Percentiles rank a stretch among this genome's conserved stretches.
Conservation (phyloP, 495 filamentous ascomycete genomes). For the Astrothelium macrocarpum region DNA sequence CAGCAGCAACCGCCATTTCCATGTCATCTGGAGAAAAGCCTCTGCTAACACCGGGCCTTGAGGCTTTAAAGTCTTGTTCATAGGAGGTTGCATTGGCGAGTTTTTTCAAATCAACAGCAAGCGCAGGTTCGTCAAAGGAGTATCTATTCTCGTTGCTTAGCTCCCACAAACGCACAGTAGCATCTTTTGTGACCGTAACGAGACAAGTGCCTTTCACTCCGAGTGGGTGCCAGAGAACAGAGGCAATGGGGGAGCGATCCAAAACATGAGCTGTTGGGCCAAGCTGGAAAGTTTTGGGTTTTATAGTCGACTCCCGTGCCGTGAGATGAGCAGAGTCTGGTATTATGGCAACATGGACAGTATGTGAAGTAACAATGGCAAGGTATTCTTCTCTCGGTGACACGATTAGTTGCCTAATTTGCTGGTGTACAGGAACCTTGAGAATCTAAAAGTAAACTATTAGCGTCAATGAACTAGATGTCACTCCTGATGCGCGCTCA, state of each 20-base stretch:
- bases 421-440: conserved; percentile 58
- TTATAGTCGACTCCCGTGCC: conserved; percentile 51
- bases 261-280: conserved; percentile 84
- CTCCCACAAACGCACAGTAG: conserved; percentile 81
- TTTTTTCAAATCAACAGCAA: conserved; percentile 74
- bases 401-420: conserved; percentile 71
- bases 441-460: conserved; percentile 43
- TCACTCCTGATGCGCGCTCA: neutral
- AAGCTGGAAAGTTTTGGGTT: conserved; percentile 71
- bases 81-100: conserved; percentile 66
- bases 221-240: conserved; percentile 79
- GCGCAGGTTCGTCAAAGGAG: conserved; percentile 71
- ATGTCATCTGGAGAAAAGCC: conserved; percentile 74
- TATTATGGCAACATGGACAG: conserved; percentile 68
- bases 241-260: conserved; percentile 64
- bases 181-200: conserved; percentile 77
- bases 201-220: conserved; percentile 61
- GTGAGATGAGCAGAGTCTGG: conserved; percentile 67
- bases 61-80: conserved; percentile 66
- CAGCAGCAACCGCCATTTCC: conserved; percentile 81
- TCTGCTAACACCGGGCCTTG: conserved; percentile 58
- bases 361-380: conserved; percentile 74
- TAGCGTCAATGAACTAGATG: neutral
- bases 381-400: conserved; percentile 71
- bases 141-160: conserved; percentile 65